A percentile compares a stretch with the other conserved stretches of the same genome.
phyloP scores from a whole-genome alignment of 176 grass and related monocot species.

The Aegilops tauschii region DNA sequence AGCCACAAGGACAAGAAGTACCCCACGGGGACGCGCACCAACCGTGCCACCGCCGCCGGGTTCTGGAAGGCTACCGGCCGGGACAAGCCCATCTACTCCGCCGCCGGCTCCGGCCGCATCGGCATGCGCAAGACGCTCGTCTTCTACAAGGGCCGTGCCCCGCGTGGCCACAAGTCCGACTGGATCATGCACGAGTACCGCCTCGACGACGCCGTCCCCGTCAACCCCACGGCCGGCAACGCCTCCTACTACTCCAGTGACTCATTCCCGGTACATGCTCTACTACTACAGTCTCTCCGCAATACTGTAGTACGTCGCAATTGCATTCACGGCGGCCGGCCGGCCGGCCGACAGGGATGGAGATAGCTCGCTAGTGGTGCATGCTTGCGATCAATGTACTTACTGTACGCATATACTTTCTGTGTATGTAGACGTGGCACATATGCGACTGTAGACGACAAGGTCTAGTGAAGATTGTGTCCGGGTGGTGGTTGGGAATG shows the following conservation, averaged over 20 bases:
- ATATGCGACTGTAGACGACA: no score
- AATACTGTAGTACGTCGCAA: no score
- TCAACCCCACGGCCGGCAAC: background rate
- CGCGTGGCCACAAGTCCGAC: constrained; percentile 83
- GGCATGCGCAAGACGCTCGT: constrained; percentile 96
- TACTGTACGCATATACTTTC: no score
- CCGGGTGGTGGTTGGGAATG: no score
- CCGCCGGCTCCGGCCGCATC: constrained; percentile 38
- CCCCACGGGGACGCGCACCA: constrained; percentile 82
- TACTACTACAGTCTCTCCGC: no score
- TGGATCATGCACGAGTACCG: constrained; percentile 99
- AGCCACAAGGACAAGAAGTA: constrained; percentile 13
- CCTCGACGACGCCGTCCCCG: constrained; percentile 41
- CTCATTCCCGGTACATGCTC: no score
- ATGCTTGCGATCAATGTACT: no score
- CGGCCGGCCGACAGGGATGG: no score
- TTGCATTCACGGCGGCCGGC: no score
- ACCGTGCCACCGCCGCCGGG: constrained; percentile 69
- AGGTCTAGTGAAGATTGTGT: no score
- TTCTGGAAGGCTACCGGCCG: constrained; percentile 96
- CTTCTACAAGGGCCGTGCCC: constrained; percentile 82
- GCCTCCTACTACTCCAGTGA: background rate
- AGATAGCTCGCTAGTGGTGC: no score
- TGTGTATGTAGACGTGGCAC: no score
- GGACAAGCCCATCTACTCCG: constrained; percentile 72